These are phyloP conservation scores for Wallacemonas collosoma DNA, from an alignment of 208 protist species.

Conservation along the genomic window DNA sequence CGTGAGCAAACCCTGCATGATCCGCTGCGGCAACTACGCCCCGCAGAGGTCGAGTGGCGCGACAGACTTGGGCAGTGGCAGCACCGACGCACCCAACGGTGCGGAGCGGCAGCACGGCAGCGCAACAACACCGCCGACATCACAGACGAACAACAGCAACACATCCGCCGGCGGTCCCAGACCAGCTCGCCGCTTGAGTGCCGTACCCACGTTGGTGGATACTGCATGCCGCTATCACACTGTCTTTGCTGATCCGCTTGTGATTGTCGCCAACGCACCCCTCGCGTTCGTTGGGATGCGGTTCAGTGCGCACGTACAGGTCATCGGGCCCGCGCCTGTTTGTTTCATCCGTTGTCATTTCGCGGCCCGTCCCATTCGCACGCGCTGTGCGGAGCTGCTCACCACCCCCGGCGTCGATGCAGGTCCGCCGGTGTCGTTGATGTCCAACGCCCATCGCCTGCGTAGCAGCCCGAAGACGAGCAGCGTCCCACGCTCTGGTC, in stretches of 20 bases:
- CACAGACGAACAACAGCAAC: background rate
- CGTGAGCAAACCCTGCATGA: conserved; percentile 10
- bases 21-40: conserved; percentile 9
- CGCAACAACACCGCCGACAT: too few species aligned
- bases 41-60: background rate
- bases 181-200: background rate
- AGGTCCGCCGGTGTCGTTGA: background rate
- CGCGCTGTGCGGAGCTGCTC: conserved; percentile 28
- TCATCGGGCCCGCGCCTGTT: conserved; percentile 45
- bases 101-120: too few species aligned
- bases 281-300: conserved; percentile 48
- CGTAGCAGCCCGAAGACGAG: background rate
- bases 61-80: background rate
- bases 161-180: background rate
- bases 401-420: background rate
- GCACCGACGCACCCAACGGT: background rate
- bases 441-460: background rate
- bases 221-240: background rate
- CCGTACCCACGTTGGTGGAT: background rate
- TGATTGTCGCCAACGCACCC: conserved; percentile 44
- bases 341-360: conserved; percentile 66
- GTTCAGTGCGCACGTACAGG: conserved; percentile 44
- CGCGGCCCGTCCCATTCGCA: conserved; percentile 11
- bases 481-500: background rate
- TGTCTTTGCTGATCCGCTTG: conserved; percentile 35